Percentiles rank a stretch among this genome's conserved stretches.
Conservation (phyloP, 257 asterid species). For the Rauvolfia tetraphylla region DNA sequence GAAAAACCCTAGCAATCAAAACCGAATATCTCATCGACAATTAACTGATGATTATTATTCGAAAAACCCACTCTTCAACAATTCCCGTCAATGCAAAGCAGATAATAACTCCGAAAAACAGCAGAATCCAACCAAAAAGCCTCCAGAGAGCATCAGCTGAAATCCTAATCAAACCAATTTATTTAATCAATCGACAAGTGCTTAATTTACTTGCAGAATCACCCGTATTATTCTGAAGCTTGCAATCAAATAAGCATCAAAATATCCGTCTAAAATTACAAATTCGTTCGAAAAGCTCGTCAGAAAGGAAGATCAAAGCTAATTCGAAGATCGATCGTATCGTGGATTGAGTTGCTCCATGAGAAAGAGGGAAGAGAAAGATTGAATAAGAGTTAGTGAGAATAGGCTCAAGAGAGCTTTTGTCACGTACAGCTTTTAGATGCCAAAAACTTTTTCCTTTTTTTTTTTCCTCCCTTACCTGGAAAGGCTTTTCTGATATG, state of each 20-base stretch:
- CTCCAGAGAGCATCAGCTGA: neutral
- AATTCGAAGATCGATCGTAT: conserved; percentile 9
- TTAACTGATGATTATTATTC: neutral
- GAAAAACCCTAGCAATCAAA: conserved; percentile 22
- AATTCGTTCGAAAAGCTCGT: neutral
- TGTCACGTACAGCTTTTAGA: neutral
- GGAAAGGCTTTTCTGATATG: neutral
- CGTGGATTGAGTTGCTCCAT: neutral
- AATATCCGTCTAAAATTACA: neutral
- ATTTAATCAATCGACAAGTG: neutral
- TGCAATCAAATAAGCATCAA: neutral
- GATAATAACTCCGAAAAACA: neutral
- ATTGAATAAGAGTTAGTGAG: neutral
- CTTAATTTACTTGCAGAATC: neutral
- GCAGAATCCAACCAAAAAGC: neutral
- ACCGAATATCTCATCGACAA: conserved; percentile 27
- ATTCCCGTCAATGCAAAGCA: neutral
- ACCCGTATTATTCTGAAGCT: neutral
- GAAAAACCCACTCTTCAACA: neutral
- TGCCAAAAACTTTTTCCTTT: neutral
- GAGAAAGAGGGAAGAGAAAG: no score
- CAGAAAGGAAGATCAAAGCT: neutral
- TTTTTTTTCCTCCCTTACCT: no score
- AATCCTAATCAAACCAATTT: neutral
- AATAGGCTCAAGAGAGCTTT: neutral